phyloP scores from a whole-genome alignment of 148 eudicot species.

The Silene latifolia region DNA sequence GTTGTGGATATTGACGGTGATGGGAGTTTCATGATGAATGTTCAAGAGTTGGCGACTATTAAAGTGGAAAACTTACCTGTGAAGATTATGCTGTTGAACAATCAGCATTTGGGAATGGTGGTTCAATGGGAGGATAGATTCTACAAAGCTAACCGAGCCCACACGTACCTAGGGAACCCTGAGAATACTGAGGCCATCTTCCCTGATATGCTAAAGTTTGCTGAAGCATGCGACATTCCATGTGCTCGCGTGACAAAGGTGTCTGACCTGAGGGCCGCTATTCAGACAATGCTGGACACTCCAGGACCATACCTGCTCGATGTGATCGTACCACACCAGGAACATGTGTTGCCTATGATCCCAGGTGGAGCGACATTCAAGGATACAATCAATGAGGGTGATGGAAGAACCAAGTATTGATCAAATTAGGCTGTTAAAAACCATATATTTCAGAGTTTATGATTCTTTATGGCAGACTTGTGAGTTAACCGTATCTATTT shows the following conservation, averaged over 20 bases:
- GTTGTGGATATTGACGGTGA: conserved; percentile 92
- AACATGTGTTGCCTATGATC: conserved; percentile 92
- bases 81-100: conserved; percentile 71
- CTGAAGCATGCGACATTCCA: conserved; percentile 67
- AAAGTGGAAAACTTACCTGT: conserved; percentile 70
- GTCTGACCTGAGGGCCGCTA: conserved; percentile 61
- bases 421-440: background rate
- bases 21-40: conserved; percentile 84
- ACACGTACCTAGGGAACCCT: conserved; percentile 75
- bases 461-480: too few species aligned
- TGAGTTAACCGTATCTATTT: too few species aligned
- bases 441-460: too few species aligned
- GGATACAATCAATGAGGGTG: conserved; percentile 71
- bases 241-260: conserved; percentile 64
- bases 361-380: conserved; percentile 76
- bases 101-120: conserved; percentile 91
- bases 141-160: conserved; percentile 75
- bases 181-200: conserved; percentile 44
- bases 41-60: conserved; percentile 80
- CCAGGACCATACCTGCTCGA: conserved; percentile 85
- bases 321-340: conserved; percentile 86
- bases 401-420: conserved; percentile 60
- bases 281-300: conserved; percentile 79
- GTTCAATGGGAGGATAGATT: conserved; percentile 89
- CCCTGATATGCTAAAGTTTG: conserved; percentile 75